Conservation (phyloP, 2,329 filamentous ascomycete species). For the Didymella pinodella region DNA sequence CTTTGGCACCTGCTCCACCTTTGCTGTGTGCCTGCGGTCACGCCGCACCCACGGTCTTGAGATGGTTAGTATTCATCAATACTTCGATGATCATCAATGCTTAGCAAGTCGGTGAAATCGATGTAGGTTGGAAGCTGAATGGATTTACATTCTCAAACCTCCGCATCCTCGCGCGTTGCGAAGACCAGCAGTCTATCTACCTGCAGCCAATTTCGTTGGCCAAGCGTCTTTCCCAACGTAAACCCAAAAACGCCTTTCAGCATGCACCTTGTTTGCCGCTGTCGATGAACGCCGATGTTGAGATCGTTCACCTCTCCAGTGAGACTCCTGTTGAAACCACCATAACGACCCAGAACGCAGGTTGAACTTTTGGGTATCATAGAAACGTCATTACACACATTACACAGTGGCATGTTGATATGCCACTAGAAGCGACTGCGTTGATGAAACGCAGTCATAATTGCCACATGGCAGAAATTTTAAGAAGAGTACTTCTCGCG, state of each 20-base stretch:
- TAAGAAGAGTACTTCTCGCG: constrained; percentile 82
- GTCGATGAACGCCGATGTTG: constrained; percentile 51
- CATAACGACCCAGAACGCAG: constrained; percentile 50
- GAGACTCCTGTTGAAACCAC: constrained; percentile 31
- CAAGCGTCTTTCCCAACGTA: neutral
- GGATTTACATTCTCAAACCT: constrained; percentile 20
- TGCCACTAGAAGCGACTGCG: constrained; percentile 43
- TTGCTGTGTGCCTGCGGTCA: neutral
- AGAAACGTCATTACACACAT: constrained; percentile 51
- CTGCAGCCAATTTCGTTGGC: constrained; percentile 7
- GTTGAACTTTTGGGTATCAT: constrained; percentile 56
- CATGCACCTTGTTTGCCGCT: constrained; percentile 26
- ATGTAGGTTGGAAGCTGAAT: constrained; percentile 16
- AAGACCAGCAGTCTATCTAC: constrained; percentile 8
- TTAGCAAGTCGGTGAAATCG: neutral
- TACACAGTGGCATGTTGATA: constrained; percentile 51
- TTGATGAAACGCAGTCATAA: constrained; percentile 44
- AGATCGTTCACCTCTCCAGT: constrained; percentile 45
- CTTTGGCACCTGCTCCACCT: neutral
- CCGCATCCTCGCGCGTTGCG: constrained; percentile 5
- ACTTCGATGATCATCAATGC: neutral
- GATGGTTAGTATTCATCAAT: neutral
- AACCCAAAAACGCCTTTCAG: constrained; percentile 19
- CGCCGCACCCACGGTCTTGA: neutral
- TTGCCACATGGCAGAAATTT: constrained; percentile 36